A percentile compares a stretch with the other conserved stretches of the same genome.
Evolutionary conservation across 2,329 filamentous ascomycete genomes (phyloP).

Genomic region (Amauroascus verrucosus): DNA sequence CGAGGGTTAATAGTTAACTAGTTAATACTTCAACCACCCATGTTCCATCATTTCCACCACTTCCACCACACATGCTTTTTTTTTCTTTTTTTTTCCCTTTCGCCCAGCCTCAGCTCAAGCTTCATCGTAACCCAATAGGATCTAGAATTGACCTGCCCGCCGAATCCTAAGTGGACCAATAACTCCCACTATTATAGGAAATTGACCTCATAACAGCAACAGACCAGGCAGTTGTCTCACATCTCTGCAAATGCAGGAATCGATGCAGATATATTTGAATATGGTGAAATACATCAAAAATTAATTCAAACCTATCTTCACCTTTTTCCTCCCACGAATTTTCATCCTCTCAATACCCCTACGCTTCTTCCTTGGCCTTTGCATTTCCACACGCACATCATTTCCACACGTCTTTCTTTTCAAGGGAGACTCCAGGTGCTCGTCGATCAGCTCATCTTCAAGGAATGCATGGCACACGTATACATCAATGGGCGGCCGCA

Average conservation of each 20-base stretch:
- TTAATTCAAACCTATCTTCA: no score
- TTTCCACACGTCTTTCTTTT: neutral
- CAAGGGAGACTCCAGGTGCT: neutral
- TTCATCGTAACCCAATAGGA: no score
- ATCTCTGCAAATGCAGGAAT: neutral
- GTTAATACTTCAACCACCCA: no score
- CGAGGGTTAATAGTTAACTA: neutral
- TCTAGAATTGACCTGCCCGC: no score
- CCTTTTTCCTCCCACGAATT: neutral
- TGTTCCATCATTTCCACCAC: neutral
- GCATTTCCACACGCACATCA: neutral
- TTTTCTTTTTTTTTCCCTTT: no score
- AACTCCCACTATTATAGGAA: no score
- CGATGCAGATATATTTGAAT: neutral
- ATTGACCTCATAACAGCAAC: neutral
- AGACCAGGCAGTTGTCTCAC: neutral
- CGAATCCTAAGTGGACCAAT: no score
- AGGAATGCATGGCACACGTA: neutral
- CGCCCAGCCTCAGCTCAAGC: no score
- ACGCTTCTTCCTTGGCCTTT: neutral
- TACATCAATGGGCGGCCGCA: neutral
- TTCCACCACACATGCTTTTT: constrained; percentile 1
- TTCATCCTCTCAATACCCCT: neutral
- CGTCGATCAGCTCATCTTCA: neutral
- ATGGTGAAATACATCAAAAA: neutral